These are phyloP conservation scores for Singerocomus inundabilis DNA, from an alignment of 1,284 basidiomycete genomes.

Conservation along the genomic window DNA sequence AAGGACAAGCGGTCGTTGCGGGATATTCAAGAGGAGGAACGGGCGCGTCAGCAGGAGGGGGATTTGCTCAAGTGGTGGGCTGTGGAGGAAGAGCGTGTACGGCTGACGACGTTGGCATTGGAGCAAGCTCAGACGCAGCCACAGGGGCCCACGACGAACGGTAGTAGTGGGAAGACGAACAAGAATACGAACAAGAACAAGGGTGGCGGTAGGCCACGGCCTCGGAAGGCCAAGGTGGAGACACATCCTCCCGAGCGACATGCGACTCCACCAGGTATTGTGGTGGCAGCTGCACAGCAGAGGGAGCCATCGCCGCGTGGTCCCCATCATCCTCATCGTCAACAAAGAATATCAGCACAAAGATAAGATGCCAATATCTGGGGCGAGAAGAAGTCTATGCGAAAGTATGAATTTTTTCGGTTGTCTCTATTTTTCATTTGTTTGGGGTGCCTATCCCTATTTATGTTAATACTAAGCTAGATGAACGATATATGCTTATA, in stretches of 20 bases:
- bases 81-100: constrained; percentile 70
- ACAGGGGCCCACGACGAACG: not conserved
- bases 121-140: too few species aligned
- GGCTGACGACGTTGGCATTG: constrained; percentile 9
- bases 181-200: constrained; percentile 7
- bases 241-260: not conserved
- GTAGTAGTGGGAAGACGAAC: not conserved
- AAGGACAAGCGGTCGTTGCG: constrained; percentile 63
- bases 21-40: constrained; percentile 88
- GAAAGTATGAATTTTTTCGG: too few species aligned
- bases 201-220: not conserved
- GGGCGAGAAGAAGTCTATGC: too few species aligned
- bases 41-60: constrained; percentile 66
- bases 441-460: too few species aligned
- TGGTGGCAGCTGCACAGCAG: too few species aligned
- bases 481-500: too few species aligned
- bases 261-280: not conserved
- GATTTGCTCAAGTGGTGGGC: constrained; percentile 88
- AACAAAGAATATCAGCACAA: too few species aligned
- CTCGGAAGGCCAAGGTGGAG: constrained; percentile 11
- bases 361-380: too few species aligned
- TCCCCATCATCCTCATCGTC: too few species aligned
- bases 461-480: too few species aligned
- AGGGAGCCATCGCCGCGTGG: too few species aligned
- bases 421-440: too few species aligned